Base-by-base conservation (phyloP, 2,329 filamentous ascomycete genomes). In the Neofusicoccum umdonicola region DNA sequence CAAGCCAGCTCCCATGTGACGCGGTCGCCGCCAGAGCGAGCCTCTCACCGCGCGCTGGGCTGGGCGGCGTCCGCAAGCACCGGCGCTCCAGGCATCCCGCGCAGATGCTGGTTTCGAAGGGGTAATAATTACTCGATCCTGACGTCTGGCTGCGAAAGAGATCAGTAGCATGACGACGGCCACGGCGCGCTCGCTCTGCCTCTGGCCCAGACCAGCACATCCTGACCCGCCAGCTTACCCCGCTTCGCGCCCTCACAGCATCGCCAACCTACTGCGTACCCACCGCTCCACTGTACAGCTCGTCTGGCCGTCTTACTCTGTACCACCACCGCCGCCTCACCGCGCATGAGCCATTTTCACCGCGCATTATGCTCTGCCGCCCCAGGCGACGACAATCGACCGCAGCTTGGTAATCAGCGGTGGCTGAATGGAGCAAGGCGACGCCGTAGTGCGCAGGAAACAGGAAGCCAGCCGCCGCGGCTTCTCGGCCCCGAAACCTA, bases 121-220 rank as follows among this genome's bases (percentile, higher is more conserved):
- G 52, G 52, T 57, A 57, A 57, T 57, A 12, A 37, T 60, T 60
- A 60, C 56, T 60, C 56, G 56, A 60, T 60, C n/a, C 27, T 31
- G 27, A n/a, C 19, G 45, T 19, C 45, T 7, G 17, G 15, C 4
- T 7, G 41, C 3, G 45, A 34, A 60, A 39, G 27, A 37, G 56
- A 60, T 48, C 56, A 60, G 42, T 60, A 37, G 31, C 42, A 60
- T 48, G 13, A 31, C 12, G 13, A 11, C 12, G 31, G 31, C 34
- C 13, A 31, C 5, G 4, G 27, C 4, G 27, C 27, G 6, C 27
- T 5, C 27, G 27, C 37, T 39, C 37, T 39, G 11, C 37, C 9
- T 39, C 37, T 9, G 37, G 17, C 6, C 54, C 39, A 35, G 37
- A 31, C 54, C 39, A 31, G 39, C 39, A 31, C 37, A 17, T 17